Percentiles rank a stretch among this genome's conserved stretches.
Conservation (phyloP, 345 rosid species). For the Corchorus capsularis region DNA sequence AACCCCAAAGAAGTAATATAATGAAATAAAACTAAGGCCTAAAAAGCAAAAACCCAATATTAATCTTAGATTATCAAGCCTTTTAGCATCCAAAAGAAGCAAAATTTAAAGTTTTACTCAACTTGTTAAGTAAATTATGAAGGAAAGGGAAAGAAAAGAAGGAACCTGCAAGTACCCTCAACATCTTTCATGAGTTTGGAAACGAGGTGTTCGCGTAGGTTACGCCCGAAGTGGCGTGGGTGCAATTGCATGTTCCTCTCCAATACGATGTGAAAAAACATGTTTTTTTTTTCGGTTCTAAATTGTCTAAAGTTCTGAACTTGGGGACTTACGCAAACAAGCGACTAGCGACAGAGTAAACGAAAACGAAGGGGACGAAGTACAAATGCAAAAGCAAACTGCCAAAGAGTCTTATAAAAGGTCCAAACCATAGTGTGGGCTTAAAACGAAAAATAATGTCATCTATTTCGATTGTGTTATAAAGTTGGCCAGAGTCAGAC, state of each 20-base stretch:
- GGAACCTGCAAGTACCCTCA: slow-evolving; percentile 88
- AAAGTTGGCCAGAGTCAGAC: too few species aligned
- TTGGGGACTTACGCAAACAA: not conserved
- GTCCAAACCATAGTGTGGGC: too few species aligned
- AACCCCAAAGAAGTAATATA: not conserved
- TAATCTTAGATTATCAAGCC: not conserved
- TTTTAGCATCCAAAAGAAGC: not conserved
- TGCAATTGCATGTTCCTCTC: slow-evolving; percentile 91
- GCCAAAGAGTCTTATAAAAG: too few species aligned
- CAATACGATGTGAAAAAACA: slow-evolving; percentile 85
- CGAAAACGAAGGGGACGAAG: too few species aligned
- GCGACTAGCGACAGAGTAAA: too few species aligned
- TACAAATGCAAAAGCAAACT: too few species aligned
- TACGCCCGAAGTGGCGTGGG: slow-evolving; percentile 83
- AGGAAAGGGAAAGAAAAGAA: not conserved
- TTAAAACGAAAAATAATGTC: too few species aligned
- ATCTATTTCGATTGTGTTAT: too few species aligned
- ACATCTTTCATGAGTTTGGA: slow-evolving; percentile 92
- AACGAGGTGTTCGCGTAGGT: slow-evolving; percentile 71
- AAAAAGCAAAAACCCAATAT: not conserved
- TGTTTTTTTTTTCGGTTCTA: slow-evolving; percentile 25
- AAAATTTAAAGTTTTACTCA: too few species aligned
- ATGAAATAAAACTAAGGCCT: not conserved
- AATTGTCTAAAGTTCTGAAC: not conserved
- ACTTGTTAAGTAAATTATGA: too few species aligned